Base-by-base conservation (phyloP, 108 stramenopile genomes). In the Skeletonema menzelii region DNA sequence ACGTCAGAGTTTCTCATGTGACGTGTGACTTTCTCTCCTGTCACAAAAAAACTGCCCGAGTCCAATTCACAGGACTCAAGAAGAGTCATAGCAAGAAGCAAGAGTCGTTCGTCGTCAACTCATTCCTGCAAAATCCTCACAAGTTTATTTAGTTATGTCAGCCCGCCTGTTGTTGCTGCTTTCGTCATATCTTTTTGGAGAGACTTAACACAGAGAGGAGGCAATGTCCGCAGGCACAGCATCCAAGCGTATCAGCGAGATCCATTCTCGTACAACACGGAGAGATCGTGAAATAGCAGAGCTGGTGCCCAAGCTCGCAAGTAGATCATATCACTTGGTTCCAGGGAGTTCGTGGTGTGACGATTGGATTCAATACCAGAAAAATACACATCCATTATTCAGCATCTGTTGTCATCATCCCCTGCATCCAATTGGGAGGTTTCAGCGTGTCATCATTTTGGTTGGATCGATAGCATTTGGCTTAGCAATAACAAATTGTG, bases 311-410 rank as follows among this genome's bases (percentile, higher is more conserved):
- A 57, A 53, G 15, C 65, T 92, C 53, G 87, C 88, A 7, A 31
- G 31, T 4, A 78, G 86, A 66, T 15, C 73, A 14, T 91, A 85
- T 72, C 91, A 92, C 63, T 68, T 92, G 56, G 86, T 84, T 24
- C 85, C 85, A 17, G 84, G 84, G 20, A 75, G 64, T 11, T 58
- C 72, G 38, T 93, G 80, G 79, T 67, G 70, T 4, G 73, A 84
- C 61, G 94, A 95, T 63, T 91, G 88, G 88, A 47, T 82, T 10
- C 88, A 90, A 59, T 95, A 82, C 55, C 78, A 91, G 66, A 56
- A 53, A 26, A 95, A 92, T 72, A 91, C 86, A 40, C 94, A 95
- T 78, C 91, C 91, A 8, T 30, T 95, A n/a, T 88, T 92, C 72
- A 89, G 91, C 32, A 77, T 92, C 0, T 95, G 85, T 37, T 87